phyloP scores from a whole-genome alignment of 192 early-diverging fungal species.

The Pilobolus umbonatus region DNA sequence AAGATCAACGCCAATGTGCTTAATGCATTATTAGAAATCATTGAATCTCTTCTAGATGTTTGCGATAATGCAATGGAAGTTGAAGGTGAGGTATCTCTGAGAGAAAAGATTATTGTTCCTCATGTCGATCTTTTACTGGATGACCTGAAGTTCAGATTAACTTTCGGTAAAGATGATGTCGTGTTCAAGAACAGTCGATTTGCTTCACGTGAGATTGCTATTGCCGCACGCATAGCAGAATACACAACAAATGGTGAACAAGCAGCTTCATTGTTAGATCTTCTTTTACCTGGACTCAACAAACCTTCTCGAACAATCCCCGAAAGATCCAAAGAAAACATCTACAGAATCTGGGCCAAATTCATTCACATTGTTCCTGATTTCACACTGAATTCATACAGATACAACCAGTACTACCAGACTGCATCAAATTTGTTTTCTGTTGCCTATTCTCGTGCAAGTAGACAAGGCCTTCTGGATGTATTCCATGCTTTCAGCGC shows the following conservation, averaged over 20 bases:
- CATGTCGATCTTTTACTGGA: constrained; percentile 54
- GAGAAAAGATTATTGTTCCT: constrained; percentile 42
- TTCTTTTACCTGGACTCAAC: constrained; percentile 81
- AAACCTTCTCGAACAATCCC: constrained; percentile 63
- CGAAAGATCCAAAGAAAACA: constrained; percentile 78
- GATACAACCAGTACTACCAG: constrained; percentile 60
- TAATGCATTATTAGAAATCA: constrained; percentile 64
- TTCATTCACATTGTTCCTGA: constrained; percentile 76
- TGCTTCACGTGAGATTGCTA: constrained; percentile 68
- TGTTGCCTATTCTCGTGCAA: constrained; percentile 53
- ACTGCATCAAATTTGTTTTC: constrained; percentile 69
- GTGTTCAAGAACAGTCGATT: constrained; percentile 50
- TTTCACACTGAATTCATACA: constrained; percentile 25
- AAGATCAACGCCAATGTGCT: constrained; percentile 74
- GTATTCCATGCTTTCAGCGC: constrained; percentile 63
- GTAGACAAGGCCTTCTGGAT: constrained; percentile 55
- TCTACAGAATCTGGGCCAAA: constrained; percentile 72
- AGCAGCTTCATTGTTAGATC: constrained; percentile 66
- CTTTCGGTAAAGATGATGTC: constrained; percentile 38
- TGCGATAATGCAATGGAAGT: constrained; percentile 46
- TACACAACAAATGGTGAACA: constrained; percentile 65
- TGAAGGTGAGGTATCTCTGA: constrained; percentile 36
- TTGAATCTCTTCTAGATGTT: constrained; percentile 61
- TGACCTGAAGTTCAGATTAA: constrained; percentile 51
- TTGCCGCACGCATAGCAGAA: constrained; percentile 71